These are phyloP conservation scores for Gossypium gossypioides DNA, from an alignment of 441 rosid species.

Conservation along the genomic window DNA sequence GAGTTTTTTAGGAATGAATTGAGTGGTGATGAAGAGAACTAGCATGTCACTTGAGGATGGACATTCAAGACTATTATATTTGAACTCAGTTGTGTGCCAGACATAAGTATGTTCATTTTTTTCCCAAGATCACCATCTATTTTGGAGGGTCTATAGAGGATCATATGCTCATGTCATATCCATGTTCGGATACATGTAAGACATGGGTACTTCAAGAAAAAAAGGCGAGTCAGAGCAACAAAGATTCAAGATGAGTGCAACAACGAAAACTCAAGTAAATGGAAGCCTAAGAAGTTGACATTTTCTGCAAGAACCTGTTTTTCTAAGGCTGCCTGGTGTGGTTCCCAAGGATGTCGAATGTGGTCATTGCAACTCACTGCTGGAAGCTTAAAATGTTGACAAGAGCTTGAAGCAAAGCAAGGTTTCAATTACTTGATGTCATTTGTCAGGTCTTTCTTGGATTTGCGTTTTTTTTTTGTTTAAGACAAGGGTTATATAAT, in stretches of 20 bases:
- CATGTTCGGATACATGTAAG: background rate
- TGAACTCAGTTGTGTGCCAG: background rate
- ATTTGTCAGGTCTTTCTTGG: background rate
- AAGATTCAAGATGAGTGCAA: background rate
- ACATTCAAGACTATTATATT: background rate
- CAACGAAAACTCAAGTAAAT: background rate
- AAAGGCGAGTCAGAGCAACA: background rate
- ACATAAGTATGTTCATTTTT: background rate
- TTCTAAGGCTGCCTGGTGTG: background rate
- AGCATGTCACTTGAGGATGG: background rate
- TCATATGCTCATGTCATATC: background rate
- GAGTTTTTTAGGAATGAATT: background rate
- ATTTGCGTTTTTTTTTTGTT: background rate
- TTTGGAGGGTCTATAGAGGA: background rate
- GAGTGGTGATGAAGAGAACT: background rate
- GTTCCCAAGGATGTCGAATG: background rate
- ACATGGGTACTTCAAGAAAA: background rate
- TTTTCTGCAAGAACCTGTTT: background rate
- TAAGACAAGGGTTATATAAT: background rate
- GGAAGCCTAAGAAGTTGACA: background rate
- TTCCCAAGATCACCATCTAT: background rate
- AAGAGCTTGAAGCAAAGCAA: conserved; percentile 3
- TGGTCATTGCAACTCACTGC: conserved; percentile 1
- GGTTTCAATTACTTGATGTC: background rate
- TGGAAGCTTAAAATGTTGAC: background rate